Base-by-base conservation (phyloP, 768 basidiomycete genomes). In the Cystobasidium tubakii region DNA sequence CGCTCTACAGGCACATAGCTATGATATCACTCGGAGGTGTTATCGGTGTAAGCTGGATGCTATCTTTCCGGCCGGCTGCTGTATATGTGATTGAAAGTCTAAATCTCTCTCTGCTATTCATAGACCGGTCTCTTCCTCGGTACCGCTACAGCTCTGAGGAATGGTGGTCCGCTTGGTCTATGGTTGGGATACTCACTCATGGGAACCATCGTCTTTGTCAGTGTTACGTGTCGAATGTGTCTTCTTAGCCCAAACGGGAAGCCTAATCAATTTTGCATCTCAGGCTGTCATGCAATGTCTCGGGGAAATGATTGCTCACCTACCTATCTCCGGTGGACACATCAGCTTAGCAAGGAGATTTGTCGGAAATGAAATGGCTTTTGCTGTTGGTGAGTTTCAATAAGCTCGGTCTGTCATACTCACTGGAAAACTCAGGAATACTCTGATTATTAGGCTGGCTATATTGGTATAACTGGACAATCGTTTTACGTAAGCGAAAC, bases 71-170 rank as follows among this genome's bases (percentile, higher is more conserved):
- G 33, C 57, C 57, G 57, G 17, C 63, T 65, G 15, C 43, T 27
- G 63, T 43, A 15, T 36, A 23, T 46, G 9, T 15, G 36, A 62
- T 4, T 62, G 19, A 60, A 60, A 34, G 12, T 39, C 57, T 60
- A 27, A 60, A 60, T 60, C 13, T 60, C 15, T 17, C 25, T 7
- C 3, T 12, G 15, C 34, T 17, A 31, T 27, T 46, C 7, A 69
- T 63, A 43, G 21, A 86, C 85, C 1, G 86, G 87, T 63, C 81
- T 87, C 1, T 87, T 88, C 79, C 79, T 88, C 17, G 85, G 85
- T 4, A 84, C 85, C 1, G 87, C 85, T 0, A 81, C 75, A 4
- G 80, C 82, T 3, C 82, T 87, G 27, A 82, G 83, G 0, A 82
- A 82, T 33, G 86, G 84, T 4, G 87, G 87, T 0, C 86, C 87